phyloP scores from a whole-genome alignment of 2,329 filamentous ascomycete species.

The Colletotrichum orchidophilum region DNA sequence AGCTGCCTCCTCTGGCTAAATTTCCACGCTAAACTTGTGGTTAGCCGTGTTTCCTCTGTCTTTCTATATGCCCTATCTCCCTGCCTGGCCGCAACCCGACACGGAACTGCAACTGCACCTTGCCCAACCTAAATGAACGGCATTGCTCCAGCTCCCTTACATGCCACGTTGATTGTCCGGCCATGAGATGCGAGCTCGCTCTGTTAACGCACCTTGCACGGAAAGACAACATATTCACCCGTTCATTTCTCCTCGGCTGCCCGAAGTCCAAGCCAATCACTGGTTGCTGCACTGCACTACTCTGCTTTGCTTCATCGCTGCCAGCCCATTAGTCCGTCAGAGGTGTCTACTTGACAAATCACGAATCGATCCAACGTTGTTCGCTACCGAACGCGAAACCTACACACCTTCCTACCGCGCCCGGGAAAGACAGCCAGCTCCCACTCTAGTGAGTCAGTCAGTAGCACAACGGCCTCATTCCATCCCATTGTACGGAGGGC shows the following conservation, averaged over 20 bases:
- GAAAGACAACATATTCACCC: not conserved
- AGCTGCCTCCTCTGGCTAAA: too few species aligned
- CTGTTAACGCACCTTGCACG: not conserved
- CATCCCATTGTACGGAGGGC: not conserved
- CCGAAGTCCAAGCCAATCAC: not conserved
- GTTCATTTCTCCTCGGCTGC: not conserved
- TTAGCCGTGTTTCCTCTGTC: not conserved
- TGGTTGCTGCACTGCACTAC: not conserved
- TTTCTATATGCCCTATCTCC: not conserved
- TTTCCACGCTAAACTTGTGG: too few species aligned
- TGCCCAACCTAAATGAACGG: not conserved
- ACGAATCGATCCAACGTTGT: not conserved
- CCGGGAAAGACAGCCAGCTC: not conserved
- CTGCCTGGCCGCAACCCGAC: not conserved
- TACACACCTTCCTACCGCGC: not conserved
- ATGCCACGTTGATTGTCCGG: slow-evolving; percentile 11
- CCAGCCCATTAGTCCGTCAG: not conserved
- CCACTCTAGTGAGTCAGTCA: not conserved
- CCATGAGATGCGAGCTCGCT: not conserved
- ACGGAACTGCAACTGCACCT: not conserved
- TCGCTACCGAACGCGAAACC: not conserved
- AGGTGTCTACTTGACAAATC: too few species aligned
- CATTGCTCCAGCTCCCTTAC: slow-evolving; percentile 26
- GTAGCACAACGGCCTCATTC: not conserved
- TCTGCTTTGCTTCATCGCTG: not conserved